phyloP scores from a whole-genome alignment of 129 eudicot genomes.

The Artemisia annua region DNA sequence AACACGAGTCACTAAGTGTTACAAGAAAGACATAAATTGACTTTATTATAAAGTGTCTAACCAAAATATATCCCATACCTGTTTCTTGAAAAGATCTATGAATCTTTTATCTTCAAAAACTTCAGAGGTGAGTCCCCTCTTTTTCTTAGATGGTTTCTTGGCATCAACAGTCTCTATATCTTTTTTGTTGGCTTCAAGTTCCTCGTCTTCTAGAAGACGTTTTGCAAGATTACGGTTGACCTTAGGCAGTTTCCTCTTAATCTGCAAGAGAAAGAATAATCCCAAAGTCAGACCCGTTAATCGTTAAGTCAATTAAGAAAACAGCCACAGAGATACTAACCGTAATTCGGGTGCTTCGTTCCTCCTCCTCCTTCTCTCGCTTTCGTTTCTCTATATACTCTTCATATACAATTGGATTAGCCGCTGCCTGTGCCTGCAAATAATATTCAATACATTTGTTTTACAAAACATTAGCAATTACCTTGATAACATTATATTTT shows the following conservation, averaged over 20 bases:
- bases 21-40: not conserved
- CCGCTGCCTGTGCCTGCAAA: conserved; percentile 76
- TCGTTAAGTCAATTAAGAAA: not conserved
- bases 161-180: conserved; percentile 43
- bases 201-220: conserved; percentile 67
- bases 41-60: not conserved
- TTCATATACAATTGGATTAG: conserved; percentile 83
- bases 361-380: conserved; percentile 61
- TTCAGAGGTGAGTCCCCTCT: conserved; percentile 70
- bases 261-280: conserved; percentile 44
- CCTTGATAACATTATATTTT: not conserved
- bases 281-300: not conserved
- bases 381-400: conserved; percentile 70
- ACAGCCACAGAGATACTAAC: conserved; percentile 39
- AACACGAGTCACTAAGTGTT: not conserved
- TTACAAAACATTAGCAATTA: conserved; percentile 3
- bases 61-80: conserved; percentile 38
- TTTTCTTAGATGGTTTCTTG: conserved; percentile 75
- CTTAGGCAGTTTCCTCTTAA: conserved; percentile 79
- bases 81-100: conserved; percentile 41
- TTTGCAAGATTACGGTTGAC: conserved; percentile 64
- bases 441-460: not conserved
- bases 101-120: conserved; percentile 71
- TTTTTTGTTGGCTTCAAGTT: conserved; percentile 50
- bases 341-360: conserved; percentile 72